A percentile compares a stretch with the other conserved stretches of the same genome.
Evolutionary conservation across 2,329 filamentous ascomycete genomes (phyloP).

Genomic region (Alternaria sp.): DNA sequence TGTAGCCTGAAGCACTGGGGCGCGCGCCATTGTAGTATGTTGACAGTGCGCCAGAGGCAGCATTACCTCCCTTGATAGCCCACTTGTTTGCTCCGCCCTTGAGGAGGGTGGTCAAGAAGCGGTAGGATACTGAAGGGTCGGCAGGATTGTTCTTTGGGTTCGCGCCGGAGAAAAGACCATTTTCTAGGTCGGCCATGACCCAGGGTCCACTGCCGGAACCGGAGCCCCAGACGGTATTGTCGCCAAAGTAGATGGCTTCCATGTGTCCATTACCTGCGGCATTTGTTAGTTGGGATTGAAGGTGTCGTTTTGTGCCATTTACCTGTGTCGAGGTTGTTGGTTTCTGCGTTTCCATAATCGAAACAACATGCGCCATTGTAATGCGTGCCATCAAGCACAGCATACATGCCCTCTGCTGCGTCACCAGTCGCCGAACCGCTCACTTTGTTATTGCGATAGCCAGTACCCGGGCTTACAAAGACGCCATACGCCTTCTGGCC

Average conservation of each 20-base stretch:
- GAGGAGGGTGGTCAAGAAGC: slow-evolving; percentile 65
- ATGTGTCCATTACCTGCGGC: slow-evolving; percentile 66
- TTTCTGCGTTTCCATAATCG: slow-evolving; percentile 56
- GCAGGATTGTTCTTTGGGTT: slow-evolving; percentile 57
- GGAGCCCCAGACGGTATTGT: slow-evolving; percentile 62
- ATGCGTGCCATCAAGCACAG: slow-evolving; percentile 67
- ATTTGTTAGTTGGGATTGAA: background rate
- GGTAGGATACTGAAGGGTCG: slow-evolving; percentile 62
- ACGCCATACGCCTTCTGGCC: slow-evolving; percentile 71
- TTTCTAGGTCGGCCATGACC: slow-evolving; percentile 75
- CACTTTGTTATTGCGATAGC: slow-evolving; percentile 67
- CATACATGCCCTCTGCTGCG: slow-evolving; percentile 67
- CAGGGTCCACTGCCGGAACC: slow-evolving; percentile 69
- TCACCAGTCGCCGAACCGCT: slow-evolving; percentile 65
- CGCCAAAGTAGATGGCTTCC: slow-evolving; percentile 73
- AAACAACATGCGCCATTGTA: slow-evolving; percentile 65
- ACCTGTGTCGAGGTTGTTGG: slow-evolving; percentile 55
- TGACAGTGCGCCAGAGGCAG: slow-evolving; percentile 62
- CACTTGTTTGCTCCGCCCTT: slow-evolving; percentile 66
- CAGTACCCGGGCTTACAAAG: slow-evolving; percentile 67
- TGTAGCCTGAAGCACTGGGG: slow-evolving; percentile 63
- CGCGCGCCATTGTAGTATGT: slow-evolving; percentile 68
- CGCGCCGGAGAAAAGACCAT: slow-evolving; percentile 68
- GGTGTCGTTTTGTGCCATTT: background rate
- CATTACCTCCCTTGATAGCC: slow-evolving; percentile 67